Evolutionary conservation across 2,329 filamentous ascomycete species (phyloP).

Genomic region (Colletotrichum noveboracense): DNA sequence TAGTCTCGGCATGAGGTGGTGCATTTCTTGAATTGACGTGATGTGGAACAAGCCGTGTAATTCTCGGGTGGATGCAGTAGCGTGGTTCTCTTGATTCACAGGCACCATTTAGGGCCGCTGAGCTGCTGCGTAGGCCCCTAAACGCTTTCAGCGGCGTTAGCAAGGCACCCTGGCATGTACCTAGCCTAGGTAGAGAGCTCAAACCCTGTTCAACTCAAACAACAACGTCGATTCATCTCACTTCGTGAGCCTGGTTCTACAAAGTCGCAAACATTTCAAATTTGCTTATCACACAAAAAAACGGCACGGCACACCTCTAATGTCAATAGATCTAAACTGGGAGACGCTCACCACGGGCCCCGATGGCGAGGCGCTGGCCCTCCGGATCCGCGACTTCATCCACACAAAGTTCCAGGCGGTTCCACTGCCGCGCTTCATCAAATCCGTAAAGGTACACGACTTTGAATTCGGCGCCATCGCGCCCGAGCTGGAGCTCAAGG

Average conservation of each 20-base stretch:
- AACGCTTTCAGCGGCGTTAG: neutral
- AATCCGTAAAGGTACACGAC: slow-evolving; percentile 90
- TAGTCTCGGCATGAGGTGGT: neutral
- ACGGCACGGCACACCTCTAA: slow-evolving; percentile 41
- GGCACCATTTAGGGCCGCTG: neutral
- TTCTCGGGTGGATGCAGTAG: neutral
- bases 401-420: slow-evolving; percentile 96
- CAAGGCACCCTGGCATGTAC: neutral
- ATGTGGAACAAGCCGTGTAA: neutral
- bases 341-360: slow-evolving; percentile 87
- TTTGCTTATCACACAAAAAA: neutral
- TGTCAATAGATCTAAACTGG: slow-evolving; percentile 99
- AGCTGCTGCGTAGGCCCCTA: neutral
- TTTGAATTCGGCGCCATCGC: slow-evolving; percentile 89
- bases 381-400: slow-evolving; percentile 89
- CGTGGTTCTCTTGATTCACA: neutral
- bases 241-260: neutral
- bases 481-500: slow-evolving; percentile 90
- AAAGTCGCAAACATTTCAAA: neutral
- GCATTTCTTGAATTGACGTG: neutral
- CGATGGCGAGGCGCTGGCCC: slow-evolving; percentile 84
- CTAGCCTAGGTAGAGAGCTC: neutral
- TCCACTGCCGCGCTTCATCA: slow-evolving; percentile 91
- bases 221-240: neutral
- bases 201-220: neutral